Evolutionary conservation across 805 yeast genomes (phyloP).

Genomic region (Naumovozyma castellii): DNA sequence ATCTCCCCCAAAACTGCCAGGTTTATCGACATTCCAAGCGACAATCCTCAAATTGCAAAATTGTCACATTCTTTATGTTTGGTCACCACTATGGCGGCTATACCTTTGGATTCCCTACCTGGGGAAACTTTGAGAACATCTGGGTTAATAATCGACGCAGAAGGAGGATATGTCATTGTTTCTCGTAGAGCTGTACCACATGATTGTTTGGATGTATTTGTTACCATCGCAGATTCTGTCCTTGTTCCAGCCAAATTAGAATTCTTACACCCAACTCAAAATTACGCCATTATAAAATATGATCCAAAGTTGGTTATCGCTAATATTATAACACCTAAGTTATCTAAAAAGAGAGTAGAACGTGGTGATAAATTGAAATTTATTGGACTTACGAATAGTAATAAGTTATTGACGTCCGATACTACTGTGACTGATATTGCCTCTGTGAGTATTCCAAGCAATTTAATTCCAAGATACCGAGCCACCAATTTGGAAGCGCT

Average conservation of each 20-base stretch:
- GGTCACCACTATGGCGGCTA: constrained; percentile 54
- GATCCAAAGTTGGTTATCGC: constrained; percentile 69
- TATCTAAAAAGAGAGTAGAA: constrained; percentile 45
- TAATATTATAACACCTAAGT: constrained; percentile 57
- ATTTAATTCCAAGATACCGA: constrained; percentile 67
- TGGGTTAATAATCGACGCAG: constrained; percentile 77
- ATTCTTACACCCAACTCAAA: constrained; percentile 79
- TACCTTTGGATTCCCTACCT: constrained; percentile 69
- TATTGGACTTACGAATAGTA: constrained; percentile 66
- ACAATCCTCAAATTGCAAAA: constrained; percentile 41
- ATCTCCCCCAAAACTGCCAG: constrained; percentile 54
- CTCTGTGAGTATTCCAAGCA: constrained; percentile 62
- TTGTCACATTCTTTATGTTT: constrained; percentile 63
- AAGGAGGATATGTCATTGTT: constrained; percentile 67
- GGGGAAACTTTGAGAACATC: constrained; percentile 52
- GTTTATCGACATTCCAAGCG: constrained; percentile 59
- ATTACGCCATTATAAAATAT: constrained; percentile 74
- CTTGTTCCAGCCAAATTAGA: constrained; percentile 71
- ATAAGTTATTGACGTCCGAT: constrained; percentile 61
- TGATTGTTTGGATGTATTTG: constrained; percentile 57
- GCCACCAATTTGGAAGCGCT: constrained; percentile 77
- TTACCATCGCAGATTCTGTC: constrained; percentile 79
- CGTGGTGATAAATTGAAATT: constrained; percentile 74
- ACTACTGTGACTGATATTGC: constrained; percentile 71
- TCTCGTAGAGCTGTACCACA: constrained; percentile 77